phyloP scores from a whole-genome alignment of 2,329 filamentous ascomycete genomes.

The Colletotrichum incanum region DNA sequence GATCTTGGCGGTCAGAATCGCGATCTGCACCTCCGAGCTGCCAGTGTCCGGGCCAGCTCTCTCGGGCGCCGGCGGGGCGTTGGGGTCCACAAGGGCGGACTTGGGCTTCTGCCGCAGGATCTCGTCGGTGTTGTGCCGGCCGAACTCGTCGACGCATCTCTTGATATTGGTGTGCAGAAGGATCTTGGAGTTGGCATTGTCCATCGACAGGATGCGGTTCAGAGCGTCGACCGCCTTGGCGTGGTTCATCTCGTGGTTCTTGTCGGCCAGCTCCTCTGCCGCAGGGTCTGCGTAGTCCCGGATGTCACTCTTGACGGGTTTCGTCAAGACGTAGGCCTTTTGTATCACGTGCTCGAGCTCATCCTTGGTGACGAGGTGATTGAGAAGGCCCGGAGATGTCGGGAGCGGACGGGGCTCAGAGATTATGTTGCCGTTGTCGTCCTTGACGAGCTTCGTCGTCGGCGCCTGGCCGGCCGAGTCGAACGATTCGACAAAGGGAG shows the following conservation, averaged over 20 bases:
- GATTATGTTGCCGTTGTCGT: conserved; percentile 59
- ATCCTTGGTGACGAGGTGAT: conserved; percentile 80
- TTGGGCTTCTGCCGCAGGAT: conserved; percentile 75
- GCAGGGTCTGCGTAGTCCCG: conserved; percentile 58
- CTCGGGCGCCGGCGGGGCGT: conserved; percentile 57
- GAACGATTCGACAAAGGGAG: conserved; percentile 88
- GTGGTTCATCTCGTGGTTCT: conserved; percentile 70
- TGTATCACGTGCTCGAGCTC: conserved; percentile 78
- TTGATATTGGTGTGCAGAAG: conserved; percentile 85
- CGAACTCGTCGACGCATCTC: conserved; percentile 89
- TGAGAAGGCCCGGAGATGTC: conserved; percentile 72
- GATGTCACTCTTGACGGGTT: conserved; percentile 62
- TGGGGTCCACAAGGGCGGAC: conserved; percentile 59
- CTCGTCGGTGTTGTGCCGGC: conserved; percentile 89
- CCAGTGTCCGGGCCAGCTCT: conserved; percentile 94
- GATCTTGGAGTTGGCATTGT: conserved; percentile 84
- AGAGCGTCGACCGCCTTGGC: conserved; percentile 82
- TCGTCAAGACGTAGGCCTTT: conserved; percentile 78
- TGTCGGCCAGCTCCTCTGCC: conserved; percentile 52
- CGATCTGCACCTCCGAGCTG: conserved; percentile 97
- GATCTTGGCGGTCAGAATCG: conserved; percentile 96
- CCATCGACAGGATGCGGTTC: conserved; percentile 82
- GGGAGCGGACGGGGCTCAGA: conserved; percentile 60
- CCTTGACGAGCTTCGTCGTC: conserved; percentile 54
- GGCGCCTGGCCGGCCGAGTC: conserved; percentile 72